A percentile compares a stretch with the other conserved stretches of the same genome.
These are phyloP conservation scores for Dioscorea dumetorum DNA, from an alignment of 106 monocot genomes.

Conservation along the genomic window DNA sequence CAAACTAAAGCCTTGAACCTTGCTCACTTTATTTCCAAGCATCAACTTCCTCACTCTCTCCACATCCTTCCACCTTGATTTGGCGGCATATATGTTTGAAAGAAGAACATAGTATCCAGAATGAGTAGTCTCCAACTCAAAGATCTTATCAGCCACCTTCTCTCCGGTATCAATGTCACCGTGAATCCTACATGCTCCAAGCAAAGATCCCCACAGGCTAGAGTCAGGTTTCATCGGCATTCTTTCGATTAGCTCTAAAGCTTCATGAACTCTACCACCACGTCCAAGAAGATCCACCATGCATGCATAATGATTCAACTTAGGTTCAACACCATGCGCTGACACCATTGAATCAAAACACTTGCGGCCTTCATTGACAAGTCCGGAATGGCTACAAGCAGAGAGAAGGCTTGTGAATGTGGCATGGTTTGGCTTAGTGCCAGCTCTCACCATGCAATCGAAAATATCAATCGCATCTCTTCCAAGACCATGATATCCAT, in stretches of 20 bases:
- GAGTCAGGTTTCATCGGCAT: slow-evolving; percentile 50
- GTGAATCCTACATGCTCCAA: slow-evolving; percentile 48
- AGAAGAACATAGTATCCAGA: slow-evolving; percentile 68
- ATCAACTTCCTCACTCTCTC: slow-evolving; percentile 50
- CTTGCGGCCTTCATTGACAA: slow-evolving; percentile 34
- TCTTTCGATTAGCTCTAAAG: slow-evolving; percentile 28
- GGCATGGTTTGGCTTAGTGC: slow-evolving; percentile 34
- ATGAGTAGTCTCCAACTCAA: slow-evolving; percentile 23
- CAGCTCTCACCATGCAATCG: slow-evolving; percentile 32
- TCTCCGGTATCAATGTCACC: slow-evolving; percentile 44
- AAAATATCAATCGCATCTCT: slow-evolving; percentile 37
- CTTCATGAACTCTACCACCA: slow-evolving; percentile 52
- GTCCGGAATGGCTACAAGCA: slow-evolving; percentile 56
- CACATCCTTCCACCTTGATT: slow-evolving; percentile 62
- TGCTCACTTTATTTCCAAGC: slow-evolving; percentile 30
- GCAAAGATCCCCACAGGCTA: slow-evolving; percentile 53
- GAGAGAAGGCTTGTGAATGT: slow-evolving; percentile 55
- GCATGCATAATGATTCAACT: slow-evolving; percentile 47
- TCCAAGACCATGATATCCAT: slow-evolving; percentile 46
- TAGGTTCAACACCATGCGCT: slow-evolving; percentile 23
- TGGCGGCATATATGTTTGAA: slow-evolving; percentile 67
- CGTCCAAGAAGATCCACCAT: slow-evolving; percentile 65
- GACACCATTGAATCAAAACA: slow-evolving; percentile 37
- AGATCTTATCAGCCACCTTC: slow-evolving; percentile 34
- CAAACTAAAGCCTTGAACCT: slow-evolving; percentile 48